Evolutionary conservation across 2,329 filamentous ascomycete species (phyloP).

Genomic region (Phaeosphaeriaceae sp.): DNA sequence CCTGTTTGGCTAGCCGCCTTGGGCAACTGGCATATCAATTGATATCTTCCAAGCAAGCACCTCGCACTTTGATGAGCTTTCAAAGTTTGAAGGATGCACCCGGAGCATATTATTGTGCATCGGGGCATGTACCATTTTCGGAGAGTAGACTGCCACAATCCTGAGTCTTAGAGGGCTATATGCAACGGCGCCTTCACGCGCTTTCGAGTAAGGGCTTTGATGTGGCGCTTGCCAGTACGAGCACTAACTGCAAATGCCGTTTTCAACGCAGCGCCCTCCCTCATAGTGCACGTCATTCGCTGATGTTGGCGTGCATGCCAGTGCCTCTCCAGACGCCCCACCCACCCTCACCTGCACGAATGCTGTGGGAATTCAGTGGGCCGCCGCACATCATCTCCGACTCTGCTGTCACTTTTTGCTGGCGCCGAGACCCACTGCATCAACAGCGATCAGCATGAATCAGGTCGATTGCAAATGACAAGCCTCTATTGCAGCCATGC

Average conservation of each 20-base stretch:
- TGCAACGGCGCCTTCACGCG: constrained; percentile 32
- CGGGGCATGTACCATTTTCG: constrained; percentile 40
- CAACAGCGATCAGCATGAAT: constrained; percentile 42
- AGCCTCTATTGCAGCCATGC: constrained; percentile 18
- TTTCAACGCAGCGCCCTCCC: constrained; percentile 17
- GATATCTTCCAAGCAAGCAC: constrained; percentile 25
- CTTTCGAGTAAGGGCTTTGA: constrained; percentile 32
- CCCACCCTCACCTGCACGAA: constrained; percentile 28
- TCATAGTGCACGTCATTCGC: constrained; percentile 23
- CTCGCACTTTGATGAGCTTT: constrained; percentile 39
- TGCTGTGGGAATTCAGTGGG: constrained; percentile 17
- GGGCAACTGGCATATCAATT: constrained; percentile 26
- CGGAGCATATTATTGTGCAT: constrained; percentile 37
- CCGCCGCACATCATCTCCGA: constrained; percentile 26
- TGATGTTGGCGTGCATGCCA: constrained; percentile 16
- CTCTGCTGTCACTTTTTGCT: constrained; percentile 23
- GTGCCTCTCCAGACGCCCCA: constrained; percentile 25
- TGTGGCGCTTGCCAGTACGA: constrained; percentile 31
- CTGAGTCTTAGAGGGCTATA: constrained; percentile 36
- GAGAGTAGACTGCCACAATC: constrained; percentile 22
- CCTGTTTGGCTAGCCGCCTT: constrained; percentile 30
- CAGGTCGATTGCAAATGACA: constrained; percentile 19
- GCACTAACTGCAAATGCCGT: constrained; percentile 30
- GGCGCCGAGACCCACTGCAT: constrained; percentile 30
- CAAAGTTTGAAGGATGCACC: constrained; percentile 31